Percentiles rank a stretch among this genome's conserved stretches.
Evolutionary conservation across 2,329 filamentous ascomycete genomes (phyloP).

Genomic region (Aspergillus ruber): DNA sequence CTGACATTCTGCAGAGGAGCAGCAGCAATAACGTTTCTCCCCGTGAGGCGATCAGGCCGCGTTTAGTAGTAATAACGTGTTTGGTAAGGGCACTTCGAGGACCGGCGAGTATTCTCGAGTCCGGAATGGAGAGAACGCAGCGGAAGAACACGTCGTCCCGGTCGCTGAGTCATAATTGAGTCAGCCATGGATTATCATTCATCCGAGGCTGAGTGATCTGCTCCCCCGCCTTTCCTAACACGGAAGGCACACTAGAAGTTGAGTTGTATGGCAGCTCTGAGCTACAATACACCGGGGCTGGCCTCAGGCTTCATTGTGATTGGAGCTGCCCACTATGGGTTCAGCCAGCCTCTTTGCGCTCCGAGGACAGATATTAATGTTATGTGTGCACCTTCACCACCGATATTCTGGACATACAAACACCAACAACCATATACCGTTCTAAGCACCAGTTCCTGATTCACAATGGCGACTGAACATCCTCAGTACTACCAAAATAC

Average conservation of each 20-base stretch:
- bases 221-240: background rate
- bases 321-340: background rate
- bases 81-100: conserved; percentile 30
- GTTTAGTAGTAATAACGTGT: background rate
- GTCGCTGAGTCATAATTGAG: conserved; percentile 13
- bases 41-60: conserved; percentile 5
- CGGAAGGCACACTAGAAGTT: background rate
- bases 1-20: conserved; percentile 2
- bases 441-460: background rate
- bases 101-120: conserved; percentile 40
- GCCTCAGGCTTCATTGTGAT: background rate
- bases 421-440: background rate
- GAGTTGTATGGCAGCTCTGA: background rate
- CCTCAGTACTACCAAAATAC: conserved; percentile 23
- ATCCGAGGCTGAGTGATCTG: background rate
- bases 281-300: no score
- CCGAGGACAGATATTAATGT: background rate
- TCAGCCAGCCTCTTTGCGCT: background rate
- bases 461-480: background rate
- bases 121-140: conserved; percentile 36
- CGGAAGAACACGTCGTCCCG: conserved; percentile 29
- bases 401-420: background rate
- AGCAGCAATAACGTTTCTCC: conserved; percentile 8
- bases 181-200: background rate
- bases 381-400: background rate